Conservation (phyloP, 2,329 filamentous ascomycete genomes). For the Corynespora cassiicola region DNA sequence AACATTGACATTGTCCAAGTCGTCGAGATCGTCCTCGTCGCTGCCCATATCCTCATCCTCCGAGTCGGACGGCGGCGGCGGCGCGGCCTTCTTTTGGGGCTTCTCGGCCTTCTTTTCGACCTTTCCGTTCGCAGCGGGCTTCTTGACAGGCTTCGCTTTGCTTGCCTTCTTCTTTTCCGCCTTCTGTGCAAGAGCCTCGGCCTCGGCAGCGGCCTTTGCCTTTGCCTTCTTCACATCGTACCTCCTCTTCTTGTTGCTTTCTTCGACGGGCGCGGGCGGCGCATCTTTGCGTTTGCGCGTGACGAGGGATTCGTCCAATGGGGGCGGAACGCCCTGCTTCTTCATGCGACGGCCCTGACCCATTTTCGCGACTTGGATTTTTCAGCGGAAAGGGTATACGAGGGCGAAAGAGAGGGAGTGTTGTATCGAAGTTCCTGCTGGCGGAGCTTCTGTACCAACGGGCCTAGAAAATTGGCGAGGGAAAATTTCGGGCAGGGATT, state of each 20-base stretch:
- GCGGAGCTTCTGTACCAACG: too few species aligned
- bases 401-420: conserved; percentile 1
- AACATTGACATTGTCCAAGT: conserved; percentile 39
- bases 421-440: conserved; percentile 23
- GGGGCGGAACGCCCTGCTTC: conserved; percentile 87
- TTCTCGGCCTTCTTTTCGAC: too few species aligned
- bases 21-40: conserved; percentile 55
- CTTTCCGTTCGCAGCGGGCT: too few species aligned
- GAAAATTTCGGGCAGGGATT: conserved; percentile 13
- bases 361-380: conserved; percentile 71
- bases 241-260: conserved; percentile 69
- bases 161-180: conserved; percentile 30
- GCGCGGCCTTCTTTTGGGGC: conserved; percentile 35
- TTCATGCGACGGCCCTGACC: conserved; percentile 91
- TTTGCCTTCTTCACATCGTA: conserved; percentile 47
- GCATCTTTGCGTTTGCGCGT: conserved; percentile 87
- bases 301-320: conserved; percentile 77
- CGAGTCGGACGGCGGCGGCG: conserved; percentile 35
- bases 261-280: conserved; percentile 56
- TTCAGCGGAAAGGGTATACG: too few species aligned
- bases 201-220: conserved; percentile 48
- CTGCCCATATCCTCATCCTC: too few species aligned
- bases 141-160: conserved; percentile 42
- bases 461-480: conserved; percentile 12
- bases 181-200: conserved; percentile 38